Evolutionary conservation across 257 asterid genomes (phyloP).

Genomic region (Solanum ossicruentum): DNA sequence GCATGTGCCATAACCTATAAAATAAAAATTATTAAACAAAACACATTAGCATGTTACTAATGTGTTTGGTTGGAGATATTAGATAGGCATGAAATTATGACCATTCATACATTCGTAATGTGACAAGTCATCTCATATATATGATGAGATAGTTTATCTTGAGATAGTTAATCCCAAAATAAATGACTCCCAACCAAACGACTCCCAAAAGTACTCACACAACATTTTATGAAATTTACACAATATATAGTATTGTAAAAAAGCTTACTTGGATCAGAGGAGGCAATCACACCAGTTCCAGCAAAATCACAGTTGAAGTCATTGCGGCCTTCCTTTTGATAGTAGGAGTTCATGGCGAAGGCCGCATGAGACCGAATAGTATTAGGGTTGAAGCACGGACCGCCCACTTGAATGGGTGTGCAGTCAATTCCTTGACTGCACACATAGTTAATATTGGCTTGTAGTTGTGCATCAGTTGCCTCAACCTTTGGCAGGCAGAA

Average conservation of each 20-base stretch:
- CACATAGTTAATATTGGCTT: slow-evolving; percentile 1
- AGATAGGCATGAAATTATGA: too few species aligned
- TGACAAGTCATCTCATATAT: too few species aligned
- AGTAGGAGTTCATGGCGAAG: background rate
- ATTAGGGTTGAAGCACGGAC: background rate
- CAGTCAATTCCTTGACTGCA: background rate
- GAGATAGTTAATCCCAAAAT: too few species aligned
- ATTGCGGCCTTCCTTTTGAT: background rate
- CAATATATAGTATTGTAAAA: background rate
- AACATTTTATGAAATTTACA: background rate
- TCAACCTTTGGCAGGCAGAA: background rate
- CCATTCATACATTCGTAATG: too few species aligned
- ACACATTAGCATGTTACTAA: background rate
- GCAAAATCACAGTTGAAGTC: background rate
- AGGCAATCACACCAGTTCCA: background rate
- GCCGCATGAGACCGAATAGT: background rate
- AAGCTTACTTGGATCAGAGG: slow-evolving; percentile 4
- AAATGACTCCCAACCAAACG: too few species aligned
- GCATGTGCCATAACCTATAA: background rate
- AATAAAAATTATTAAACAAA: background rate
- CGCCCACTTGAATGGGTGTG: background rate
- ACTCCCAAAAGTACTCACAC: too few species aligned
- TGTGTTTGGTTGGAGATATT: too few species aligned
- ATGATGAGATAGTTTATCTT: too few species aligned
- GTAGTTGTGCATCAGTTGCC: background rate